Evolutionary conservation across 345 rosid species (phyloP).

Genomic region (Fremontodendron californicum): DNA sequence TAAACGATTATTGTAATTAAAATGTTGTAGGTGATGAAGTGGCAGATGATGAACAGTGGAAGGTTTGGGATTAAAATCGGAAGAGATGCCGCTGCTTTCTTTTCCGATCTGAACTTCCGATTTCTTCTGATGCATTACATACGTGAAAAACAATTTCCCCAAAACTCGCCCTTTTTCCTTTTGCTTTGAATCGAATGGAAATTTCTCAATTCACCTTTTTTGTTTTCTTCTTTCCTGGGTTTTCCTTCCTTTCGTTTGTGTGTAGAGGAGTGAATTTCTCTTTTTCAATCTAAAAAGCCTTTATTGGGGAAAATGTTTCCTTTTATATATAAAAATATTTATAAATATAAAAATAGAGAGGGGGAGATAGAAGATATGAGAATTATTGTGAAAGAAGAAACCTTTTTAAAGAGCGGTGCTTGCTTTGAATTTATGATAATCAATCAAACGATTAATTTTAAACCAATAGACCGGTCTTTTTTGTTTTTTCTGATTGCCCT

Average conservation of each 20-base stretch:
- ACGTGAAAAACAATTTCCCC: background rate
- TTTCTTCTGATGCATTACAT: slow-evolving; percentile 99
- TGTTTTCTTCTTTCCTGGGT: background rate
- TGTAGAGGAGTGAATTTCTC: slow-evolving; percentile 4
- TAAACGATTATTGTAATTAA: slow-evolving; percentile 13
- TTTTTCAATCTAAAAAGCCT: background rate
- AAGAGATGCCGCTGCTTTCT: slow-evolving; percentile 99
- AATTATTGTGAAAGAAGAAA: background rate
- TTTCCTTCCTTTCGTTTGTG: background rate
- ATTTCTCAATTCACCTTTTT: background rate
- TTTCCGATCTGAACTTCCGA: slow-evolving; percentile 98
- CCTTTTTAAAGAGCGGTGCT: slow-evolving; percentile 8
- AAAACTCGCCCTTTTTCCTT: background rate
- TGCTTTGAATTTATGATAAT: slow-evolving; percentile 28
- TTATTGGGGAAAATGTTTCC: background rate
- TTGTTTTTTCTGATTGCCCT: background rate
- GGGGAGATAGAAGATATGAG: background rate
- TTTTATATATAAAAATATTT: background rate
- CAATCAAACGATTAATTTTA: slow-evolving; percentile 20
- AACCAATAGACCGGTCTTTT: slow-evolving; percentile 15
- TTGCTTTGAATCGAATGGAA: background rate
- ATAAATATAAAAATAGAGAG: background rate
- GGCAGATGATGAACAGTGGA: slow-evolving; percentile 25
- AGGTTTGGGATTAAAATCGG: slow-evolving; percentile 82
- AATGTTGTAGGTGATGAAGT: background rate